Evolutionary conservation across 2,329 filamentous ascomycete genomes (phyloP).

Genomic region (Aspergillus sp.): DNA sequence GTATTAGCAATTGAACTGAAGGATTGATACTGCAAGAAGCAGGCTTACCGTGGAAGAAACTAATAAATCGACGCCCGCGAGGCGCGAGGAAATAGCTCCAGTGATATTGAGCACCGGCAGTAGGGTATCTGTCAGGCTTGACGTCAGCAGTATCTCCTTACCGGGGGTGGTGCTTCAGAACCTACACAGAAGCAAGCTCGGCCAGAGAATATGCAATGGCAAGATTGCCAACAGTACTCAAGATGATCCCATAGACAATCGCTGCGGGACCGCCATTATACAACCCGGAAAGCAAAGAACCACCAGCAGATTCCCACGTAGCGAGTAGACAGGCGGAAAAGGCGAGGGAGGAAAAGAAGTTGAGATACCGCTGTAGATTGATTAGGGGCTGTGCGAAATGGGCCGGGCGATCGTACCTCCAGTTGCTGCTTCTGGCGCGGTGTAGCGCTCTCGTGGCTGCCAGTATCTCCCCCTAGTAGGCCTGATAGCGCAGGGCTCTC

Average conservation of each 20-base stretch:
- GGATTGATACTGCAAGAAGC: not conserved
- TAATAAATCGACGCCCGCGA: constrained; percentile 23
- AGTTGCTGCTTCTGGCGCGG: constrained; percentile 24
- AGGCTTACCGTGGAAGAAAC: constrained; percentile 27
- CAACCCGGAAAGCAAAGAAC: constrained; percentile 30
- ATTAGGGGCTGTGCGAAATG: not conserved
- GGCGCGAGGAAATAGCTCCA: constrained; percentile 40
- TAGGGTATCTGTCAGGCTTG: constrained; percentile 27
- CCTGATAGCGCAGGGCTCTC: constrained; percentile 18
- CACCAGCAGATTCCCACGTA: constrained; percentile 43
- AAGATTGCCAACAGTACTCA: constrained; percentile 38
- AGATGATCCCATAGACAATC: constrained; percentile 40
- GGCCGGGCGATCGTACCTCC: constrained; percentile 10
- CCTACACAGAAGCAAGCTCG: constrained; percentile 46
- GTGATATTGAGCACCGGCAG: constrained; percentile 41
- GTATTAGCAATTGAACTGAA: too few relatives aligned
- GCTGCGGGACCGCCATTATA: constrained; percentile 40
- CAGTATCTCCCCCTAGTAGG: not conserved
- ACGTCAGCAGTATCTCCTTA: not conserved
- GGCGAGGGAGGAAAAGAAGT: constrained; percentile 41
- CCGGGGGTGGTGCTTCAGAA: too few relatives aligned
- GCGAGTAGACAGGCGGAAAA: constrained; percentile 44
- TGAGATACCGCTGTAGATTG: constrained; percentile 16
- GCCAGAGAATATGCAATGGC: constrained; percentile 43
- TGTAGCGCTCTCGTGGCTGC: constrained; percentile 8